Evolutionary conservation across 495 filamentous ascomycete species (phyloP), one percentile per base, ranked within the genome.

Genomic region (Penicillium pulvis): DNA sequence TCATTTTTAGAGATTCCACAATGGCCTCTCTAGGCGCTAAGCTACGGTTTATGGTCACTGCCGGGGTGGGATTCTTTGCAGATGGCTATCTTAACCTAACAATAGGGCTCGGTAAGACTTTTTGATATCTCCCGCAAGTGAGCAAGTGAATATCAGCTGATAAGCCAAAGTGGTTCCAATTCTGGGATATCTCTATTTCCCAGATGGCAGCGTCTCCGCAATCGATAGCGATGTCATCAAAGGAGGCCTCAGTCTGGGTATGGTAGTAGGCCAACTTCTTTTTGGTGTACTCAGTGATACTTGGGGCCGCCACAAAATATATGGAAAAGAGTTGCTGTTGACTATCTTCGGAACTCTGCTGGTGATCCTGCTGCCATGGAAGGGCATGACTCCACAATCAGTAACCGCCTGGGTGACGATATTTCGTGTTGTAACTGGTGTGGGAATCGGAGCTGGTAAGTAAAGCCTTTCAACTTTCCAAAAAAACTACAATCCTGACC

Each of bases 51-150:
- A 12, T 61, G n/a, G 39, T 54, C 12, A 61, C 59, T 14, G 55
- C 59, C 6, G 59, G 59, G 1, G 59, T 61, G 47, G 59, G 59
- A 23, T 61, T 61, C 48, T 61, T 61, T 17, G 59, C 54, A 24
- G 59, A 61, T 54, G 59, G 59, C 31, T 65, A 65, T 55, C 53
- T 65, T 2, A 65, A 65, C 36, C 49, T 65, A 8, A 58, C 63
- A 23, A 65, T 65, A 53, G 63, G 63, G 41, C 63, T 65, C 10
- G 59, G 63, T 65, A 56, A 35, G 56, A 46, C 12, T 17, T 16
- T 44, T 4, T 35, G 23, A 19, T 54, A 30, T 20, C 12, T 8
- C 9, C 6, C 20, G 20, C 20, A 23, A 23, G n/a, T n/a, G 31
- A 6, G 36, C 8, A 39, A 7, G 8, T 24, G 14, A 43, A 44